Evolutionary conservation across 768 basidiomycete species (phyloP), one percentile per base, ranked within the genome.

Genomic region (Tricholoma hemisulphureum): DNA sequence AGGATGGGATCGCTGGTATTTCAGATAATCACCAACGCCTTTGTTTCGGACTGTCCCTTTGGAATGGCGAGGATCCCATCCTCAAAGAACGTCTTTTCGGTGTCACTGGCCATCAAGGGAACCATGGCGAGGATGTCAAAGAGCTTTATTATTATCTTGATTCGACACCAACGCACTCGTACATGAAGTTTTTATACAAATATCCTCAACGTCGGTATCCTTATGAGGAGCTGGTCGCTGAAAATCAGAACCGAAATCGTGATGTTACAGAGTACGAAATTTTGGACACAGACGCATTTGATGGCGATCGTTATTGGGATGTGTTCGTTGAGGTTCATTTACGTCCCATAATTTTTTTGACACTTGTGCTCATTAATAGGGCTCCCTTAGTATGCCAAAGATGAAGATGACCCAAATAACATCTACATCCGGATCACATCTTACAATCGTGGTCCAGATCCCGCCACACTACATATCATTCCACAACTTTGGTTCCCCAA

Each of bases 151-250:
- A 96, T 71, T 99, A 99, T 73, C 84, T 99, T 59, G 97, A 98
- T 71, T 96, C 93, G 34, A 98, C 97, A 1, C 97, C 97, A 34
- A 98, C 97, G 2, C 97, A 99, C 67, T 97, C 95, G 6, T 99
- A 98, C 82, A 98, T 99, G 97, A 99, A 99, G 73, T 98, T 93
- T 74, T 77, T 98, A 56, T 99, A 99, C 84, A 99, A 99, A 72
- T 99, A 99, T 65, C 95, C 97, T 11, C 97, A 99, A 71, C 80
- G 86, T 65, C 78, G 81, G 31, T 99, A 83, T 73, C 97, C 97
- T 1, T 99, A 99, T 73, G 95, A 98, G 67, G 85, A 96, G 59
- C 85, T 99, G 54, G 89, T 97, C 11, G 74, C 79, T 46, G 95
- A 99, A 76, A 95, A 88, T 68, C 77, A 84, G 66, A 83, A 88